phyloP scores from a whole-genome alignment of 2,329 filamentous ascomycete species.

The Thyridium curvatum region DNA sequence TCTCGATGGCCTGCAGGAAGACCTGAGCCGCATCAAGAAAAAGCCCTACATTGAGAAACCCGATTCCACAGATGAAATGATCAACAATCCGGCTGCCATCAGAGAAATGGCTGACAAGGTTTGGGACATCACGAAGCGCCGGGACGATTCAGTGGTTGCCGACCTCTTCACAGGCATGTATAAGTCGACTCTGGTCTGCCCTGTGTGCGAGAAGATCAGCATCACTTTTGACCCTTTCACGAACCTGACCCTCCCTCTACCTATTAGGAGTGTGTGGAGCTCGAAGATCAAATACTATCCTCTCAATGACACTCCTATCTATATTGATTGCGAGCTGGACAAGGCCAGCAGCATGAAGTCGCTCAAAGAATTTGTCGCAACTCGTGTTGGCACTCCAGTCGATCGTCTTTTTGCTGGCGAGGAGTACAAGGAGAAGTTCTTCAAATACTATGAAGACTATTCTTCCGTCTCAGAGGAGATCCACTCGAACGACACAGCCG shows the following conservation, averaged over 20 bases:
- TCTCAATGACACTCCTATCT: slow-evolving; percentile 62
- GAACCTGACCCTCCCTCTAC: slow-evolving; percentile 84
- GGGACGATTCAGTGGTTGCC: slow-evolving; percentile 91
- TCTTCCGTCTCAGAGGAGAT: slow-evolving; percentile 68
- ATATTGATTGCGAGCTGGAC: slow-evolving; percentile 72
- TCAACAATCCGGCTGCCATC: slow-evolving; percentile 74
- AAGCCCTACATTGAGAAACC: slow-evolving; percentile 98
- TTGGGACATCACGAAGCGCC: slow-evolving; percentile 84
- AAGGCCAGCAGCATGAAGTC: slow-evolving; percentile 64
- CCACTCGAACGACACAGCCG: slow-evolving; percentile 55
- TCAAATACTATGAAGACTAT: slow-evolving; percentile 73
- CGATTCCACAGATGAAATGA: slow-evolving; percentile 94
- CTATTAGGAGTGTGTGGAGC: slow-evolving; percentile 76
- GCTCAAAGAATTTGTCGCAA: slow-evolving; percentile 66
- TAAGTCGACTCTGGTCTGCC: slow-evolving; percentile 94
- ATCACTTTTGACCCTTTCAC: slow-evolving; percentile 99
- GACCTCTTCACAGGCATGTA: slow-evolving; percentile 97
- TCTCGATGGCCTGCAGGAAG: slow-evolving; percentile 89
- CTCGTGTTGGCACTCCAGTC: slow-evolving; percentile 56
- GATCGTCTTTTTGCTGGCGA: slow-evolving; percentile 73
- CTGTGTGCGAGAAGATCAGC: slow-evolving; percentile 87
- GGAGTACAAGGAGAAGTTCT: slow-evolving; percentile 78
- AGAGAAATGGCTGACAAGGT: slow-evolving; percentile 80
- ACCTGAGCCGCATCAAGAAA: slow-evolving; percentile 86
- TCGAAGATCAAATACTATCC: slow-evolving; percentile 73